Evolutionary conservation across 495 filamentous ascomycete genomes (phyloP), one percentile per base, ranked within the genome.

Genomic region (Clohesyomyces aquaticus): DNA sequence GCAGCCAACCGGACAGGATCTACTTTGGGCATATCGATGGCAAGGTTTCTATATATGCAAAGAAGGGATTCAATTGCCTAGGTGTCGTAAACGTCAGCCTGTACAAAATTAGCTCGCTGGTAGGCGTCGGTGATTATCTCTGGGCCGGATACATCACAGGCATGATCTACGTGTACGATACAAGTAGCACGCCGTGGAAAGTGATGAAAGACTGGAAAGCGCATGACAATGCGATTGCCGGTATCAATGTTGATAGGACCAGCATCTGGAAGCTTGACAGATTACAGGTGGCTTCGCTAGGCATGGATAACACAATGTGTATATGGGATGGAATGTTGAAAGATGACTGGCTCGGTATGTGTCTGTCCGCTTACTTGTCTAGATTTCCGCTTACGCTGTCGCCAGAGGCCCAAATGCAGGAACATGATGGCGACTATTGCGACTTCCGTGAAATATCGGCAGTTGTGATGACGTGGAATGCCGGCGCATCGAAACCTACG

Each of bases 121-220:
- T 84, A 18, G 90, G 91, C 8, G 89, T 91, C 9, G 93, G 92
- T 0, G 83, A 86, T 62, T 84, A 91, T 73, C 82, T 98, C 9
- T 98, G 94, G 94, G 91, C 92, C 32, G 95, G 86, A 6, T 98
- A 91, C 75, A 96, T 92, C 71, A 96, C 88, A 1, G 94, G 94
- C n/a, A 96, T 89, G 85, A 86, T 96, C 27, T 91, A 91, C 64
- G 89, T 98, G 12, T 98, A 96, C 72, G 93, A 98, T 71, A 88
- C 90, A 27, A 82, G 75, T 8, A 82, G 85, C 23, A 87, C 84
- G 32, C 94, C 95, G 0, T 98, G 94, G 94, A 82, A 78, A 6
- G 86, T 93, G 14, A 88, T 88, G 77, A 98, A 98, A 76, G 91
- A 96, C 67, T 98, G 93, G 93, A 84, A 85, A 63, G 93, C 91